Evolutionary conservation across 768 basidiomycete species (phyloP).

Genomic region (Russula compacta): DNA sequence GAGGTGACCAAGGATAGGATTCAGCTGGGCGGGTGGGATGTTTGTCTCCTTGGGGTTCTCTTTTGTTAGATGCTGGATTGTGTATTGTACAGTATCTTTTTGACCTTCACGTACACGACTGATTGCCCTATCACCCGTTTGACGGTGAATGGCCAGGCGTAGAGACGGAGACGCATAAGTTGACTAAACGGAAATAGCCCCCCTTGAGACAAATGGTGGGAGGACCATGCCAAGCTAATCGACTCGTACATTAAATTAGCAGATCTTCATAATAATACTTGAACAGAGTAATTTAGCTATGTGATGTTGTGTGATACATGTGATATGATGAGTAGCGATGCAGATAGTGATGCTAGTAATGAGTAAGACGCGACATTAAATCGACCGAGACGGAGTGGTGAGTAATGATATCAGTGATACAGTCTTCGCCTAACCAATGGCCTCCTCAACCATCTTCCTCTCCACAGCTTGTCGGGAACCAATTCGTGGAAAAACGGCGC

Average conservation of each 20-base stretch:
- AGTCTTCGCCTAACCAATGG: not conserved
- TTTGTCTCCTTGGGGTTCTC: not conserved
- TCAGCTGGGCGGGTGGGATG: not conserved
- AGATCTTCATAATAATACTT: not conserved
- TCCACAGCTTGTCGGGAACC: conserved; percentile 4
- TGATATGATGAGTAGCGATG: not conserved
- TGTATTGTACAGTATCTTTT: conserved; percentile 8
- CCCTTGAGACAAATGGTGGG: not conserved
- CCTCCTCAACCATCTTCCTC: conserved; percentile 7
- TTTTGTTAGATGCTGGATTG: not conserved
- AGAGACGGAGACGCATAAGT: not conserved
- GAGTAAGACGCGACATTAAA: too few relatives aligned
- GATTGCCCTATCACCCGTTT: not conserved
- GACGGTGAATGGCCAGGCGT: not conserved
- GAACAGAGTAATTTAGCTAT: not conserved
- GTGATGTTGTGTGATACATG: not conserved
- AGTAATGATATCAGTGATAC: not conserved
- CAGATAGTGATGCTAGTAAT: too few relatives aligned
- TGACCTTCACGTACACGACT: not conserved
- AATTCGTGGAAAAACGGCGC: conserved; percentile 1
- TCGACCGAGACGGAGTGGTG: too few relatives aligned
- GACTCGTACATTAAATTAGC: not conserved
- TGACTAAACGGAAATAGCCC: not conserved
- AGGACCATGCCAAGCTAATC: not conserved
- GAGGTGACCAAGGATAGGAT: conserved; percentile 13